Evolutionary conservation across 2,329 filamentous ascomycete genomes (phyloP).

Genomic region (Colletotrichum sp.): DNA sequence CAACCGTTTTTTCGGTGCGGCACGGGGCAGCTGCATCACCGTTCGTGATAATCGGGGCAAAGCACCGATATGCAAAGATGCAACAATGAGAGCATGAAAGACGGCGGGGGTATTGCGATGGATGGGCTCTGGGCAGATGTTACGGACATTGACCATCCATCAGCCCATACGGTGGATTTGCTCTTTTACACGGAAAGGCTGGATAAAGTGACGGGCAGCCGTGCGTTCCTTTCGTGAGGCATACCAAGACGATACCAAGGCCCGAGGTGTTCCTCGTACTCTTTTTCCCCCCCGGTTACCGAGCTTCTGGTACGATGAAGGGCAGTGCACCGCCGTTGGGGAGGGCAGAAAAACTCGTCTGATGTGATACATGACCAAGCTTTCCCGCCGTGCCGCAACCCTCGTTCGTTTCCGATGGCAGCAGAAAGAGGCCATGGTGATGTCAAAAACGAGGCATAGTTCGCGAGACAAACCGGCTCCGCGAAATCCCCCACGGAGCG

Average conservation of each 20-base stretch:
- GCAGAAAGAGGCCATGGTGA: background rate
- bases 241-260: background rate
- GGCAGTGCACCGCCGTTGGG: background rate
- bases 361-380: constrained; percentile 3
- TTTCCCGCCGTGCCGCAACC: background rate
- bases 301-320: background rate
- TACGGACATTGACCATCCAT: background rate
- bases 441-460: background rate
- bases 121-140: background rate
- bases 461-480: background rate
- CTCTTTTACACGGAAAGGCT: background rate
- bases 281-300: background rate
- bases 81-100: background rate
- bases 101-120: background rate
- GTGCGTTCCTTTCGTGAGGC: background rate
- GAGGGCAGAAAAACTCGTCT: background rate
- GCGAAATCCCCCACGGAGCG: background rate
- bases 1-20: background rate
- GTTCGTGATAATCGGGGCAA: background rate
- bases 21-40: background rate
- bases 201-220: background rate
- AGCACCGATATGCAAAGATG: background rate
- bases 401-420: background rate
- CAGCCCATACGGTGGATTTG: background rate
- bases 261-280: background rate